phyloP scores from a whole-genome alignment of 306 rosid genomes.

The Vigna unguiculata region DNA sequence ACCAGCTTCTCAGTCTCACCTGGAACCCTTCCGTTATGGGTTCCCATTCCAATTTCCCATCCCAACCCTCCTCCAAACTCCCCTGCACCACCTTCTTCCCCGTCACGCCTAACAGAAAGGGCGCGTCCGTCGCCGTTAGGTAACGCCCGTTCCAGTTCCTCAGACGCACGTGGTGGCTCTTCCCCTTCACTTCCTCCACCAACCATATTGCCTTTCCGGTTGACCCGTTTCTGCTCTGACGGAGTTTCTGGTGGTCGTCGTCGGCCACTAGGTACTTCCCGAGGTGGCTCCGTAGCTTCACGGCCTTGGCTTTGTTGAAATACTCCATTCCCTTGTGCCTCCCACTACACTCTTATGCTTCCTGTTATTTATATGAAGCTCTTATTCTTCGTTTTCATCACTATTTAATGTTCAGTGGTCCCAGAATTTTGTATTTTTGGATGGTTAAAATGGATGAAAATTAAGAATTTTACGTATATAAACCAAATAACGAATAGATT shows the following conservation, averaged over 20 bases:
- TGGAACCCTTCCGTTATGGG: slow-evolving; percentile 70
- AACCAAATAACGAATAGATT: no score
- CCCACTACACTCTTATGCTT: no score
- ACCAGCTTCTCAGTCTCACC: slow-evolving; percentile 75
- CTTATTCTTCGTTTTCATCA: no score
- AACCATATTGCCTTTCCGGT: slow-evolving; percentile 59
- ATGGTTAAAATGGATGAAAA: no score
- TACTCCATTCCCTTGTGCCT: slow-evolving; percentile 58
- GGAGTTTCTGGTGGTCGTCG: slow-evolving; percentile 54
- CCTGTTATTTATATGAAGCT: no score
- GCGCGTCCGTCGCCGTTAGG: slow-evolving; percentile 62
- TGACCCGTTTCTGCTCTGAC: slow-evolving; percentile 64
- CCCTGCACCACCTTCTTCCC: slow-evolving; percentile 64
- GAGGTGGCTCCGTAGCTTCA: slow-evolving; percentile 74
- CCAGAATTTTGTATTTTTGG: no score
- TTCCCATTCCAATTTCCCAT: slow-evolving; percentile 73
- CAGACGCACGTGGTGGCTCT: slow-evolving; percentile 55
- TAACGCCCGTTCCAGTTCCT: slow-evolving; percentile 61
- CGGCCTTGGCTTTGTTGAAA: slow-evolving; percentile 58
- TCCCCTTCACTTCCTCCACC: slow-evolving; percentile 62
- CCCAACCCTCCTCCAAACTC: slow-evolving; percentile 27
- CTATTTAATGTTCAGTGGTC: no score
- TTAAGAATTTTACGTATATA: no score
- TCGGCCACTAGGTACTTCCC: slow-evolving; percentile 74
- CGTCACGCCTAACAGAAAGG: slow-evolving; percentile 68